These are phyloP conservation scores for Geopyxis carbonaria DNA, from an alignment of 495 filamentous ascomycete genomes.

Conservation along the genomic window DNA sequence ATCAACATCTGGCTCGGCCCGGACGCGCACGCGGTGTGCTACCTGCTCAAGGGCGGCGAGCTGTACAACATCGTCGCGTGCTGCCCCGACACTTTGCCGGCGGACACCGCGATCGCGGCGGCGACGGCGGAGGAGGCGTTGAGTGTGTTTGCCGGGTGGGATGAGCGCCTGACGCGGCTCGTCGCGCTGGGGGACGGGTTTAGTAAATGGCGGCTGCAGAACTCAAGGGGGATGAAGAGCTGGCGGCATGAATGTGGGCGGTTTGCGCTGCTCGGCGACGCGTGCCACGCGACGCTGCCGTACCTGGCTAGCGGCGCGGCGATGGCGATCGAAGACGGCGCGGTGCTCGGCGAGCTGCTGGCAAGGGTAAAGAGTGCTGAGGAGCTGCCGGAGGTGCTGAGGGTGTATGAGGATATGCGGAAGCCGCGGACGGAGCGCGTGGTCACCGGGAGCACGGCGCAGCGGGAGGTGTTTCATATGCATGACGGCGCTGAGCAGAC, in stretches of 20 bases:
- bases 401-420: constrained; percentile 41
- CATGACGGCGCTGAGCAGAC: constrained; percentile 38
- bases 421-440: constrained; percentile 43
- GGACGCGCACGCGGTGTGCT: constrained; percentile 38
- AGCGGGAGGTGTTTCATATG: constrained; percentile 45
- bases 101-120: constrained; percentile 28
- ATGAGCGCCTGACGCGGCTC: constrained; percentile 34
- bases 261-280: constrained; percentile 31
- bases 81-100: constrained; percentile 35
- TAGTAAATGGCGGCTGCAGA: constrained; percentile 36
- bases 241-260: constrained; percentile 1
- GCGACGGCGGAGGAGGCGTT: constrained; percentile 34
- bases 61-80: constrained; percentile 43
- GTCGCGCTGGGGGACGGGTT: constrained; percentile 31
- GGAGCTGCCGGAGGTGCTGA: constrained; percentile 34
- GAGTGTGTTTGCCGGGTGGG: constrained; percentile 34
- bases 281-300: constrained; percentile 50
- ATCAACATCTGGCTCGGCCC: constrained; percentile 57
- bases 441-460: constrained; percentile 34
- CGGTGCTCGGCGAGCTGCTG: constrained; percentile 31
- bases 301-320: constrained; percentile 45
- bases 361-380: constrained; percentile 22
- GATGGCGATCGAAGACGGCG: constrained; percentile 35
- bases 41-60: constrained; percentile 34
- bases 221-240: constrained; percentile 16